These are phyloP conservation scores for Coniella lustricola DNA, from an alignment of 2,329 filamentous ascomycete genomes.

Conservation along the genomic window DNA sequence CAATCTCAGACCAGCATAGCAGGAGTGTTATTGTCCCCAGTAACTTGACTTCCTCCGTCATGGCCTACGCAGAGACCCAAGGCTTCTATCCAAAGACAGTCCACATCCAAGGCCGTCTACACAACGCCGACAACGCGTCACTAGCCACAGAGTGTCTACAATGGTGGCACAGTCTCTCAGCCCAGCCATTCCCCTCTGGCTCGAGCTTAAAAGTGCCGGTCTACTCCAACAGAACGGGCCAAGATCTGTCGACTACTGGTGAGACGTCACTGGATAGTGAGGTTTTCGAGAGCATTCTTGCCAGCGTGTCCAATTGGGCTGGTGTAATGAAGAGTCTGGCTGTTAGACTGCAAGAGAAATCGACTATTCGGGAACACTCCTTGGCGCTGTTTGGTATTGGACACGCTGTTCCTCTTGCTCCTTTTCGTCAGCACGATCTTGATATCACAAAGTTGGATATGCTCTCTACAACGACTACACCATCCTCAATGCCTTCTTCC, in stretches of 20 bases:
- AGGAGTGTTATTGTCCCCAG: neutral
- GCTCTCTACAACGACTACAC: neutral
- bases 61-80: neutral
- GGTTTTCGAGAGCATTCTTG: neutral
- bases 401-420: neutral
- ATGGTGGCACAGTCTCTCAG: neutral
- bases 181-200: neutral
- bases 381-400: neutral
- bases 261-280: neutral
- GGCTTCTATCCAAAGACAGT: neutral
- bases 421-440: neutral
- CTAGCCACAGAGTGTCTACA: neutral
- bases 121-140: neutral
- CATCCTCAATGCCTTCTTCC: no score
- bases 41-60: neutral
- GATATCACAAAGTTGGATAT: neutral
- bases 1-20: neutral
- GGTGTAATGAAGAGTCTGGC: neutral
- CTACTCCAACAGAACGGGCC: neutral
- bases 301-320: neutral
- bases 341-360: neutral
- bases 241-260: neutral
- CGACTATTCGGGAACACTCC: neutral
- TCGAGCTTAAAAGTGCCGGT: neutral
- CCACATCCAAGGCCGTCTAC: neutral